phyloP scores from a whole-genome alignment of 768 basidiomycete genomes.

The Boletus rubescentipes region DNA sequence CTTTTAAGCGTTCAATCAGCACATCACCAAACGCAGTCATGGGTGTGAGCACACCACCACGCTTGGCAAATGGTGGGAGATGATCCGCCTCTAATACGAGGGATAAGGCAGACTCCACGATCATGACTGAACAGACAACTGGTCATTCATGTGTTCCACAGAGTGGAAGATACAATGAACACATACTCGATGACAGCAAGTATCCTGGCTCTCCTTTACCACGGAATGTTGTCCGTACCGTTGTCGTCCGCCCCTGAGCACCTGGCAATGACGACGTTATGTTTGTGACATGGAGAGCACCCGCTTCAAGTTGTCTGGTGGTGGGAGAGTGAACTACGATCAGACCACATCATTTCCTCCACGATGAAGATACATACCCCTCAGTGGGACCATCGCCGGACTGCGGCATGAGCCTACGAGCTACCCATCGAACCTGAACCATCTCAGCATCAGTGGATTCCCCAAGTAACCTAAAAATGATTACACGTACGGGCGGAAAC shows the following conservation, averaged over 20 bases:
- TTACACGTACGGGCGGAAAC: constrained; percentile 37
- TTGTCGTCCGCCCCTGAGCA: constrained; percentile 38
- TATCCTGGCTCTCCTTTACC: constrained; percentile 82
- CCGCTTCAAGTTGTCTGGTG: constrained; percentile 54
- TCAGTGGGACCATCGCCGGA: constrained; percentile 65
- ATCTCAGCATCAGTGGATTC: neutral
- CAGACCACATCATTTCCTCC: neutral
- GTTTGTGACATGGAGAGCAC: constrained; percentile 65
- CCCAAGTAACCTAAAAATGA: neutral
- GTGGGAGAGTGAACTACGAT: neutral
- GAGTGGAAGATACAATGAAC: neutral
- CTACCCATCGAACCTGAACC: constrained; percentile 49
- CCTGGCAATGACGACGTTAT: constrained; percentile 59
- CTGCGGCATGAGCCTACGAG: constrained; percentile 48
- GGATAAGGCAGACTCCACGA: constrained; percentile 76
- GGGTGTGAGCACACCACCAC: constrained; percentile 83
- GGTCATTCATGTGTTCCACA: neutral
- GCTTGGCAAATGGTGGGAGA: constrained; percentile 55
- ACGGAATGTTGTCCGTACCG: constrained; percentile 57
- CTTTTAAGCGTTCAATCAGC: constrained; percentile 64
- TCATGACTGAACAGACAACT: constrained; percentile 51
- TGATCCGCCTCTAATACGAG: constrained; percentile 55
- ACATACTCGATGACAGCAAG: constrained; percentile 17
- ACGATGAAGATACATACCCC: constrained; percentile 41
- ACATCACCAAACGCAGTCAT: constrained; percentile 79